phyloP scores from a whole-genome alignment of 345 rosid species.

The Lagerstroemia speciosa region DNA sequence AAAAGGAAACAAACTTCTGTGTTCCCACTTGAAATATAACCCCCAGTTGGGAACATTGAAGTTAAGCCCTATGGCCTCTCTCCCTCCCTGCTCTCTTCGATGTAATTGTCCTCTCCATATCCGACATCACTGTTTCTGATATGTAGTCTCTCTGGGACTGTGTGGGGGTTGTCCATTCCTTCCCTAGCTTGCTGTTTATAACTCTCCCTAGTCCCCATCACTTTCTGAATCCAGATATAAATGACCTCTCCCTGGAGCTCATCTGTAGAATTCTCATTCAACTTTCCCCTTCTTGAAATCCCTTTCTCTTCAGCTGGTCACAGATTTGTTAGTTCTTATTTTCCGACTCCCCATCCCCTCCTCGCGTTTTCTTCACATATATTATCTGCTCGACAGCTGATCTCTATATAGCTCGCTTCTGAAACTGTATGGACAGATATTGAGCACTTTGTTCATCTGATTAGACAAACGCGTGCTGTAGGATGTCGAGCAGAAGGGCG shows the following conservation, averaged over 20 bases:
- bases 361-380: neutral
- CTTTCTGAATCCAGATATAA: neutral
- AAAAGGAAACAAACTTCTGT: conserved; percentile 46
- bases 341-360: neutral
- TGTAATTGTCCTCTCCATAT: conserved; percentile 68
- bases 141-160: conserved; percentile 25
- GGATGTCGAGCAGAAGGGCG: conserved; percentile 88
- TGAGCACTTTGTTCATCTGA: no score
- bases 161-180: conserved; percentile 17
- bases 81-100: conserved; percentile 36
- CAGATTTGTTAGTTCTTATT: neutral
- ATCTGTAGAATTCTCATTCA: neutral
- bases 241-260: neutral
- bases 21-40: conserved; percentile 53
- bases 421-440: neutral
- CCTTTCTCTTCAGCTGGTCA: neutral
- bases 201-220: conserved; percentile 6
- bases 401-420: neutral
- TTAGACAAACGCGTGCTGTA: neutral
- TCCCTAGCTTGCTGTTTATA: conserved; percentile 31
- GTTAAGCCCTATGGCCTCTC: neutral
- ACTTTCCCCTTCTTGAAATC: neutral
- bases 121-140: conserved; percentile 61
- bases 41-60: conserved; percentile 42
- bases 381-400: neutral